Base-by-base conservation (phyloP, 1,284 basidiomycete genomes). In the Neotropicomus parvogracilis region DNA sequence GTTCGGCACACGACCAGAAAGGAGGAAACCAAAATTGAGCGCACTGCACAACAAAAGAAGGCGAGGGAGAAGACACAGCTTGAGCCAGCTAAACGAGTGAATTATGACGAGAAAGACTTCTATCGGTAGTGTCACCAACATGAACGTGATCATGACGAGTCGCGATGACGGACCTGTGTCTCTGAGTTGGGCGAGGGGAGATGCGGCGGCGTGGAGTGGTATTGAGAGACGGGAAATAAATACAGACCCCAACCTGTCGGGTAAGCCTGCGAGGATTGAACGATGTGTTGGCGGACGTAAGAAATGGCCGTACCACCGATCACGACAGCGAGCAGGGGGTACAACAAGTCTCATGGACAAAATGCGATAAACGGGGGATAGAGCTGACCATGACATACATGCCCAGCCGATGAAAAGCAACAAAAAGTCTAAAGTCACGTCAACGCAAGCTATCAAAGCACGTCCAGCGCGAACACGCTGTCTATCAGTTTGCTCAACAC, bases 141-240 rank as follows among this genome's bases (percentile, higher is more conserved):
- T 75, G 8, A 97, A 78, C 0, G 87, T 86, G 26, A 79, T 54
- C 73, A 80, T 80, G 27, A 84, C 81, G 12, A 84, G 64, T 1
- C 69, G 64, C 3, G 75, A 64, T 20, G 74, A 76, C 0, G 85
- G 80, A 20, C 70, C 53, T 1, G 41, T 16, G 11, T 52, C 37
- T 39, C 38, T 38, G 46, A 54, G n/a, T 55, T 49, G 40, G 54
- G 56, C 14, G 49, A 52, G 17, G 54, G 54, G 42, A 36, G 56
- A 53, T n/a, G 75, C 70, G 0, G 78, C 73, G 3, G 83, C 79
- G 52, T 95, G 93, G 19, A 95, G 73, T 0, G 84, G 75, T 0
- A 95, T 98, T 1, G 91, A 94, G 4, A 97, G 76, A 8, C 95
- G 80, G 2, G 94, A 97, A 19, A 94, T 86, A 57, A 95, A 88